Conservation (phyloP, 1,139 yeast species). For the Scheffersomyces illinoinensis region DNA sequence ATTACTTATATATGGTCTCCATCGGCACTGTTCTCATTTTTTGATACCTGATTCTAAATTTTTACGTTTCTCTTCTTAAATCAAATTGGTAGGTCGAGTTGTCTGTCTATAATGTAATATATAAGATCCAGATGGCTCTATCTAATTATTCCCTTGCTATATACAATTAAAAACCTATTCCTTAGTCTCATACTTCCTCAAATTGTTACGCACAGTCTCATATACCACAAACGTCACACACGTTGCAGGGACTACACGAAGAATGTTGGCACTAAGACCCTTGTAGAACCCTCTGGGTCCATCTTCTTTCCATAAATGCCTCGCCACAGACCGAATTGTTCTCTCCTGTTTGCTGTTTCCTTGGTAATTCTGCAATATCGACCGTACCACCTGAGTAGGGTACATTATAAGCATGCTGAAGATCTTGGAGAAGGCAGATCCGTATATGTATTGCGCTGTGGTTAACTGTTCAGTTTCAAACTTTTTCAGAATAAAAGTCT, state of each 20-base stretch:
- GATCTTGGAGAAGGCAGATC: constrained; percentile 72
- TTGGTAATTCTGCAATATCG: constrained; percentile 67
- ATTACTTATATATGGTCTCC: no score
- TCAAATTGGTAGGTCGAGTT: neutral
- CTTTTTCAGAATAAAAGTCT: constrained; percentile 25
- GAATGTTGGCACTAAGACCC: constrained; percentile 64
- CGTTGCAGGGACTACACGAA: constrained; percentile 73
- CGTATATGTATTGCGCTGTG: constrained; percentile 56
- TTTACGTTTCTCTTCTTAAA: no score
- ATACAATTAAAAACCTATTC: neutral
- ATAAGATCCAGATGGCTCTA: neutral
- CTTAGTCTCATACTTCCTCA: neutral
- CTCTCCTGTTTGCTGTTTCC: constrained; percentile 10
- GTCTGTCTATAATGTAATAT: neutral
- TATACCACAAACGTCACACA: constrained; percentile 70
- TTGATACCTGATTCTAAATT: neutral
- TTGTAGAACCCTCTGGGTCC: constrained; percentile 68
- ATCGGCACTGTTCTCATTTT: no score
- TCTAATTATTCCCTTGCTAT: neutral
- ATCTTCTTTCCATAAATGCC: constrained; percentile 31
- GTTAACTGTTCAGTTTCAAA: constrained; percentile 28
- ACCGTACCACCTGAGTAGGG: constrained; percentile 81
- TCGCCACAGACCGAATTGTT: constrained; percentile 21
- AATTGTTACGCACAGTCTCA: constrained; percentile 42
- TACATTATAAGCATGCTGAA: constrained; percentile 69